A percentile compares a stretch with the other conserved stretches of the same genome.
phyloP scores from a whole-genome alignment of 768 basidiomycete species.

The Lactifluus echinatus region DNA sequence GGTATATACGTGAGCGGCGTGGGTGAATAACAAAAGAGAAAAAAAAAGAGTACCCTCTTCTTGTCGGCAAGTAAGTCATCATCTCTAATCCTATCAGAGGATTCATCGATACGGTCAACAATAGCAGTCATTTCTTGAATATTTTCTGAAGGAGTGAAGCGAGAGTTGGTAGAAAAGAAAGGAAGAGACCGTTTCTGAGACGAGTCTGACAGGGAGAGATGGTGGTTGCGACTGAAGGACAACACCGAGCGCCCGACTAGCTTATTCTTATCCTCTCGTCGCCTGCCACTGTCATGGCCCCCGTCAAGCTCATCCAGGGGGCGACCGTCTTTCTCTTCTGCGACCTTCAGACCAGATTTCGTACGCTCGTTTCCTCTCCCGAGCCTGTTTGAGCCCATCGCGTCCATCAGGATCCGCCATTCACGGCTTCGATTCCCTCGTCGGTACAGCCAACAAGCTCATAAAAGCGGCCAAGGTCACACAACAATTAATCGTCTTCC shows the following conservation, averaged over 20 bases:
- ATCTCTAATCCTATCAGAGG: constrained; percentile 26
- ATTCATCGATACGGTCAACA: constrained; percentile 34
- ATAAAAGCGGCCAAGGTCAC: constrained; percentile 61
- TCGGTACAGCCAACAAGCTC: constrained; percentile 66
- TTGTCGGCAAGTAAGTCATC: constrained; percentile 32
- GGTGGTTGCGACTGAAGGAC: constrained; percentile 25
- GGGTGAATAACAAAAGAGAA: not conserved
- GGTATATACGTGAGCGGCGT: not conserved
- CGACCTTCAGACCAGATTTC: constrained; percentile 72
- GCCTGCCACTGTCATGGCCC: not conserved
- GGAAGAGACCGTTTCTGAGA: constrained; percentile 28
- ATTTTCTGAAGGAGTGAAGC: constrained; percentile 27
- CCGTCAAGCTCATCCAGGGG: constrained; percentile 31
- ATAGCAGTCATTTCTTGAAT: constrained; percentile 21
- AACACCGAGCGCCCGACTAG: not conserved
- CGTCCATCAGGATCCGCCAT: constrained; percentile 42
- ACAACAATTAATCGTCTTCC: too few relatives aligned
- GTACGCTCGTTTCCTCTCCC: constrained; percentile 35
- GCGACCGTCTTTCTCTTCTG: constrained; percentile 65
- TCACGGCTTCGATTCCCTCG: constrained; percentile 62
- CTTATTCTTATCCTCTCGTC: too few relatives aligned
- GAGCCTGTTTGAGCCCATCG: too few relatives aligned
- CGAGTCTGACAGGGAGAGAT: constrained; percentile 18
- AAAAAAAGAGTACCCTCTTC: constrained; percentile 32
- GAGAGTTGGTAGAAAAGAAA: constrained; percentile 29